phyloP scores from a whole-genome alignment of 202 grass and related monocot species.

The Setaria viridis region DNA sequence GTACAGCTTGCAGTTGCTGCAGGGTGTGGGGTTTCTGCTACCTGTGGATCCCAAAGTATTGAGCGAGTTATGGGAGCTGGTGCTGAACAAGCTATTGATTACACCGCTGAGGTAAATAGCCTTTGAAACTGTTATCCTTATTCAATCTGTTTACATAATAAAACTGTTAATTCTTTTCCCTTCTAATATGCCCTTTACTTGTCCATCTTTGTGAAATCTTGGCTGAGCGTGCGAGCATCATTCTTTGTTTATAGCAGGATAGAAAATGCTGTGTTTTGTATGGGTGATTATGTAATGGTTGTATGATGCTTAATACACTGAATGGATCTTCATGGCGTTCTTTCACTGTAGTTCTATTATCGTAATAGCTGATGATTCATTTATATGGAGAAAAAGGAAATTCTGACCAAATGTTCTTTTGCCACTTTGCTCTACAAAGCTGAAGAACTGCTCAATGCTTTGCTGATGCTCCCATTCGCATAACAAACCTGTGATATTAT shows the following conservation, averaged over 20 bases:
- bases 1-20: conserved; percentile 81
- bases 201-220: conserved; percentile 21
- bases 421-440: conserved; percentile 6
- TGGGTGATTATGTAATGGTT: conserved; percentile 12
- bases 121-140: conserved; percentile 21
- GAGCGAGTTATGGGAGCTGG: conserved; percentile 70
- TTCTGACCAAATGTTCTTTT: not conserved
- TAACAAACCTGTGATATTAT: conserved; percentile 1
- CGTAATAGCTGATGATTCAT: conserved; percentile 27
- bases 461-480: not conserved
- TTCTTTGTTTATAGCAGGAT: conserved; percentile 37
- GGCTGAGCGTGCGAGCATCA: not conserved
- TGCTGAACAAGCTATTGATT: conserved; percentile 96
- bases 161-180: conserved; percentile 7
- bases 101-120: conserved; percentile 72
- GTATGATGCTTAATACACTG: conserved; percentile 21
- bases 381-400: conserved; percentile 26
- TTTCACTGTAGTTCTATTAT: conserved; percentile 5
- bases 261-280: conserved; percentile 13
- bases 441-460: conserved; percentile 9
- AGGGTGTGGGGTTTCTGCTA: conserved; percentile 75
- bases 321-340: conserved; percentile 6
- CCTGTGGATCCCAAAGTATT: conserved; percentile 86
- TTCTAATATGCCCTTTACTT: conserved; percentile 24
- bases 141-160: conserved; percentile 38